Conservation (phyloP, 345 rosid genomes). For the Cardiospermum halicacabum region DNA sequence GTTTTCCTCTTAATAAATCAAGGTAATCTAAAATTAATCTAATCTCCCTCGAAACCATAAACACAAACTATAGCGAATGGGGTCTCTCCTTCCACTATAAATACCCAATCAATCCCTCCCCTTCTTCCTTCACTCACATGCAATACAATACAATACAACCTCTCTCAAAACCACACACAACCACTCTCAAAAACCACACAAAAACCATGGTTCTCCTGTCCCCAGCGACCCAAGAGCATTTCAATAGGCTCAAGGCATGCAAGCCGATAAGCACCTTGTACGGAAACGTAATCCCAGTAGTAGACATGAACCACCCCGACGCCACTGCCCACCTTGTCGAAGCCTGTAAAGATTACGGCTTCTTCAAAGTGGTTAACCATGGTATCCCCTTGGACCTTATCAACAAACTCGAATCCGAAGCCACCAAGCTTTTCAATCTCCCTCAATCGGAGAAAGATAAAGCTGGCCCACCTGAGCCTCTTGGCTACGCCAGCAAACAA, state of each 20-base stretch:
- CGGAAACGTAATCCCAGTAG: conserved; percentile 46
- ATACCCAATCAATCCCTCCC: too few species aligned
- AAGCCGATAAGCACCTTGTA: conserved; percentile 31
- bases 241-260: conserved; percentile 55
- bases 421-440: conserved; percentile 32
- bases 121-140: too few species aligned
- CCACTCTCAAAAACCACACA: background rate
- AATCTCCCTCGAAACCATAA: too few species aligned
- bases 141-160: too few species aligned
- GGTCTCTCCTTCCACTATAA: too few species aligned
- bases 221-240: conserved; percentile 48
- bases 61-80: too few species aligned
- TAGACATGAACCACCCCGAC: conserved; percentile 55
- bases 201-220: conserved; percentile 67
- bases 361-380: conserved; percentile 49
- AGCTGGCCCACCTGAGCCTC: conserved; percentile 37
- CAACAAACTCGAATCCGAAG: conserved; percentile 31
- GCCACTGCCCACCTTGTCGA: conserved; percentile 46
- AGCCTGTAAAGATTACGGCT: conserved; percentile 58
- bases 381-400: conserved; percentile 36
- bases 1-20: too few species aligned
- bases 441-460: conserved; percentile 33
- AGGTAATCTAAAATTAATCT: too few species aligned
- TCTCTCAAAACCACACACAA: background rate
- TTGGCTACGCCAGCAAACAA: conserved; percentile 47